phyloP scores from a whole-genome alignment of 2,329 filamentous ascomycete species.

The Pseudogymnoascus sp. region DNA sequence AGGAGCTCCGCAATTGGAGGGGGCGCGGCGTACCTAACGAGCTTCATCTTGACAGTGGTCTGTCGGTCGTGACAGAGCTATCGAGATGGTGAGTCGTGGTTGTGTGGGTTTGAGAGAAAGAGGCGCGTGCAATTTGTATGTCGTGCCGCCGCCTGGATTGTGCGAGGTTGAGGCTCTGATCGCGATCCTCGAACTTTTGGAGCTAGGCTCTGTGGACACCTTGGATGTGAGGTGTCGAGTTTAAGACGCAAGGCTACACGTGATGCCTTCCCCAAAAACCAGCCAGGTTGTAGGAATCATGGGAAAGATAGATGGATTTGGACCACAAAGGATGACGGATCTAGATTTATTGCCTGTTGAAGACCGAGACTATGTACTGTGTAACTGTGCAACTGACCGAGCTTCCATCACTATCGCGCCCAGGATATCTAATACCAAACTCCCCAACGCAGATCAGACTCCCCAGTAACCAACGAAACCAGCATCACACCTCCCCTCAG shows the following conservation, averaged over 20 bases:
- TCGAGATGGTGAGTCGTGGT: background rate
- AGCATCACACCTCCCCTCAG: background rate
- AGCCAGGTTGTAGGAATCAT: background rate
- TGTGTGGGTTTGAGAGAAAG: background rate
- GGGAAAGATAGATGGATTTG: background rate
- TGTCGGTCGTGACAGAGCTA: constrained; percentile 3
- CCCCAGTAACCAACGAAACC: background rate
- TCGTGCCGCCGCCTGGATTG: background rate
- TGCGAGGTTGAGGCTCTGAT: background rate
- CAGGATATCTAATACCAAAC: background rate
- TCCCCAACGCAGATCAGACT: background rate
- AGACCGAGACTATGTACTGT: background rate
- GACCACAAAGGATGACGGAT: background rate
- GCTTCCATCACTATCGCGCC: background rate
- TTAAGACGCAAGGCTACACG: background rate
- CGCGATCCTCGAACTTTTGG: background rate
- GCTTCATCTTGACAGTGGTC: constrained; percentile 66
- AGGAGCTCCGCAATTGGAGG: constrained; percentile 25
- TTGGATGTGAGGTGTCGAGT: background rate
- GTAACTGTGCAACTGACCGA: background rate
- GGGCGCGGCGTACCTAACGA: constrained; percentile 67
- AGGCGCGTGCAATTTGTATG: background rate
- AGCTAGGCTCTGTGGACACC: background rate
- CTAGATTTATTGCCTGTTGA: background rate
- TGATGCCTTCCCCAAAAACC: background rate